Evolutionary conservation across 257 asterid genomes (phyloP).

Genomic region (Solanum lycopersicoides): DNA sequence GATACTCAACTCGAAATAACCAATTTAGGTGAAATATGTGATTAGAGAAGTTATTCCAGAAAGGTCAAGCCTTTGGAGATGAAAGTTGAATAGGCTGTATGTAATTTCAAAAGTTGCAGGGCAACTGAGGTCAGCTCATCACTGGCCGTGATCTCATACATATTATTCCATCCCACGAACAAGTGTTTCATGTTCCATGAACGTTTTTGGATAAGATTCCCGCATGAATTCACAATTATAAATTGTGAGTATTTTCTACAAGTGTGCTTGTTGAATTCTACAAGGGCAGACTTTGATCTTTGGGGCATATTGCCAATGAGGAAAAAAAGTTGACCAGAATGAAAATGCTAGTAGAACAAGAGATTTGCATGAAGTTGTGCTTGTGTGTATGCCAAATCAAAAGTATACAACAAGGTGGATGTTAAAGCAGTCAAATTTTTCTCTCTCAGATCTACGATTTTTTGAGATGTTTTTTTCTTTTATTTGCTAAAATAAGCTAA

Average conservation of each 20-base stretch:
- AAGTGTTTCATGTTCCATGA: slow-evolving; percentile 7
- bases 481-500: background rate
- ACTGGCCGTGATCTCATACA: slow-evolving; percentile 6
- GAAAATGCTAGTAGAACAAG: background rate
- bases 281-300: background rate
- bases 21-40: background rate
- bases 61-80: slow-evolving; percentile 4
- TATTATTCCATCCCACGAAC: slow-evolving; percentile 12
- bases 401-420: background rate
- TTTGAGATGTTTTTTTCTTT: too few relatives aligned
- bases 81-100: slow-evolving; percentile 6
- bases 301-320: background rate
- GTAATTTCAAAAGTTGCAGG: too few relatives aligned
- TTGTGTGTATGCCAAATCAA: background rate
- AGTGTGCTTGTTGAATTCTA: background rate
- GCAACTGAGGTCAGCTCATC: slow-evolving; percentile 13
- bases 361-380: background rate
- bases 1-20: background rate
- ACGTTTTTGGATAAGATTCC: background rate
- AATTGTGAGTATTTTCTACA: too few relatives aligned
- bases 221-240: background rate
- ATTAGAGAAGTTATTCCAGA: slow-evolving; percentile 9
- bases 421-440: background rate
- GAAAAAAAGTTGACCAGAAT: background rate
- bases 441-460: too few relatives aligned